These are phyloP conservation scores for Ophiostoma tasmaniense DNA, from an alignment of 2,329 filamentous ascomycete genomes.

Conservation along the genomic window DNA sequence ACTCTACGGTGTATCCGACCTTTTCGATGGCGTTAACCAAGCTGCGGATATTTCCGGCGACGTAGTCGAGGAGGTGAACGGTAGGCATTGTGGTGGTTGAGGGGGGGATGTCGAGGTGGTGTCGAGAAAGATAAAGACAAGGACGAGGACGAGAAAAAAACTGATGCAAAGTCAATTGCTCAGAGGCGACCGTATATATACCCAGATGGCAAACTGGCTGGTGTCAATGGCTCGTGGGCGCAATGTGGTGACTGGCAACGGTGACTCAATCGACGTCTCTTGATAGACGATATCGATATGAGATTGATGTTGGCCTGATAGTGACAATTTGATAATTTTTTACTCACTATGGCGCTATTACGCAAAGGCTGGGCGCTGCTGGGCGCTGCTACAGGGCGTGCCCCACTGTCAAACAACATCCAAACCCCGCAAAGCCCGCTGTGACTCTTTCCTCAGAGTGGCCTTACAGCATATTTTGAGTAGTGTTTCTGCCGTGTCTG, in stretches of 20 bases:
- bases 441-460: neutral
- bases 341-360: neutral
- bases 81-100: conserved; percentile 38
- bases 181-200: neutral
- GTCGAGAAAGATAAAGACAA: neutral
- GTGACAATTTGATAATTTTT: neutral
- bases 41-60: conserved; percentile 91
- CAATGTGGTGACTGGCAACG: neutral
- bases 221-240: conserved; percentile 4
- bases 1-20: conserved; percentile 84
- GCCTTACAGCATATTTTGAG: neutral
- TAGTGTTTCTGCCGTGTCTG: conserved; percentile 22
- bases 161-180: conserved; percentile 3
- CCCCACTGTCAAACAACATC: neutral
- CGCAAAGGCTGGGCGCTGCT: neutral
- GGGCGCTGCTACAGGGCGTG: neutral
- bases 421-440: neutral
- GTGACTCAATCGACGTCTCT: conserved; percentile 1
- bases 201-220: neutral
- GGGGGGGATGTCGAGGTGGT: neutral
- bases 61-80: conserved; percentile 76
- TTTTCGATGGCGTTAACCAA: conserved; percentile 97
- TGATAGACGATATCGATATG: neutral
- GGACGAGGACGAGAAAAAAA: neutral
- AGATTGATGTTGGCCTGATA: neutral